These are phyloP conservation scores for Hippophae tibetana DNA, from an alignment of 306 rosid species.

Conservation along the genomic window DNA sequence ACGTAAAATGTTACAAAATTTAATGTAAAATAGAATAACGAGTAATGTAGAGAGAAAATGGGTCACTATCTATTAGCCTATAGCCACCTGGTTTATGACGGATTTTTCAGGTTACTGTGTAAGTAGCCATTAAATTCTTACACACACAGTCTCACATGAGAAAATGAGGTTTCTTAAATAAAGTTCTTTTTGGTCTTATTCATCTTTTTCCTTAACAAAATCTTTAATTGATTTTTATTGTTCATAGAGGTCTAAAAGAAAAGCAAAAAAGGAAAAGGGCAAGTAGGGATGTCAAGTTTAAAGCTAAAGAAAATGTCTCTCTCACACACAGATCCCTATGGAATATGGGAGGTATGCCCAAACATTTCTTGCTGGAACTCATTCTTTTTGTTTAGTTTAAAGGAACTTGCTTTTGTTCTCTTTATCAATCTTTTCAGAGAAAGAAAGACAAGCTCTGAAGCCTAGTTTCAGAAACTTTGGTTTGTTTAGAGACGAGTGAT, in stretches of 20 bases:
- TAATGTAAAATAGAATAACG: too few species aligned
- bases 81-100: too few species aligned
- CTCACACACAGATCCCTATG: slow-evolving; percentile 81
- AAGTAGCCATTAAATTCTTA: slow-evolving; percentile 7
- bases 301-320: slow-evolving; percentile 65
- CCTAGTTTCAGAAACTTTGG: slow-evolving; percentile 33
- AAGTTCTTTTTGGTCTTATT: slow-evolving; percentile 1
- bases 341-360: slow-evolving; percentile 47
- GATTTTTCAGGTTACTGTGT: too few species aligned
- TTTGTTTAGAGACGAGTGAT: slow-evolving; percentile 19
- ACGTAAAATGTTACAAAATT: too few species aligned
- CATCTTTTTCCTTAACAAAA: slow-evolving; percentile 6
- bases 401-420: slow-evolving; percentile 45
- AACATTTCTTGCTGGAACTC: slow-evolving; percentile 47
- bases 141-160: slow-evolving; percentile 14
- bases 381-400: slow-evolving; percentile 73
- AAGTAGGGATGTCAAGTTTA: slow-evolving; percentile 17
- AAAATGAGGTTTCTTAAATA: slow-evolving; percentile 16
- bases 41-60: too few species aligned
- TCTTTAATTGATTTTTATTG: slow-evolving; percentile 6
- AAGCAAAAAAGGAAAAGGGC: slow-evolving; percentile 27
- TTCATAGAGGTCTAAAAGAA: slow-evolving; percentile 13
- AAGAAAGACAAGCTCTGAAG: slow-evolving; percentile 11
- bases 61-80: too few species aligned
- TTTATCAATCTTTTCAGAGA: slow-evolving; percentile 26